A percentile compares a stretch with the other conserved stretches of the same genome.
phyloP scores from a whole-genome alignment of 208 protist species.

The Phytomonas sp. region DNA sequence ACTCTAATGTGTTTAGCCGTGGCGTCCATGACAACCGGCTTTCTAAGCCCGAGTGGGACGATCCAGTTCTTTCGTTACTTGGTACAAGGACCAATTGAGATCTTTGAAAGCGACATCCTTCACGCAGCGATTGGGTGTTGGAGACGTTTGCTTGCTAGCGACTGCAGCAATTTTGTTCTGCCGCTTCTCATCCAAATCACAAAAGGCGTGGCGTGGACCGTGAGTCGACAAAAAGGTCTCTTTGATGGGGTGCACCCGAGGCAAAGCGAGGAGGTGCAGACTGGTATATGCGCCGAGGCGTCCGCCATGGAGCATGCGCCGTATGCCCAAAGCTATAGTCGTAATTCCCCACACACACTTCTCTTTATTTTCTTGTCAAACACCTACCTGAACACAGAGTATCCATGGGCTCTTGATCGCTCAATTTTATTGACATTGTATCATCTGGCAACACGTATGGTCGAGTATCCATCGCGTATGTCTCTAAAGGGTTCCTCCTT shows the following conservation, averaged over 20 bases:
- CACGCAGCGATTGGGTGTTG: constrained; percentile 49
- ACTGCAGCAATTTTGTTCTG: constrained; percentile 35
- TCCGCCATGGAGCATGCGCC: not conserved
- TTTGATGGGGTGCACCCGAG: constrained; percentile 58
- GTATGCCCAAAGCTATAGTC: constrained; percentile 18
- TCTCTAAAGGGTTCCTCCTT: constrained; percentile 76
- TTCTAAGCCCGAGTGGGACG: constrained; percentile 19
- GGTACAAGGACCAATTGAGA: constrained; percentile 54
- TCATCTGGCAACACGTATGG: constrained; percentile 35
- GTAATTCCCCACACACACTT: constrained; percentile 60
- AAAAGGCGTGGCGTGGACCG: constrained; percentile 60
- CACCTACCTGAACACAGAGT: constrained; percentile 42
- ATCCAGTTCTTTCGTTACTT: constrained; percentile 50
- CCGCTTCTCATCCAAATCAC: constrained; percentile 48
- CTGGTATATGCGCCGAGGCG: constrained; percentile 19
- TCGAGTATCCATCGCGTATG: constrained; percentile 34
- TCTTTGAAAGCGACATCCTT: constrained; percentile 45
- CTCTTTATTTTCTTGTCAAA: constrained; percentile 63
- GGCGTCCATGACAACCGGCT: constrained; percentile 32
- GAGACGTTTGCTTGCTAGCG: constrained; percentile 59
- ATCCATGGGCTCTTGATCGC: constrained; percentile 34
- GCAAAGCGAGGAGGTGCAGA: constrained; percentile 52
- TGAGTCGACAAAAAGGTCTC: constrained; percentile 45
- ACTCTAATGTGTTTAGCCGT: constrained; percentile 14
- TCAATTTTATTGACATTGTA: constrained; percentile 56